phyloP scores from a whole-genome alignment of 306 rosid genomes.

The Abrus precatorius region DNA sequence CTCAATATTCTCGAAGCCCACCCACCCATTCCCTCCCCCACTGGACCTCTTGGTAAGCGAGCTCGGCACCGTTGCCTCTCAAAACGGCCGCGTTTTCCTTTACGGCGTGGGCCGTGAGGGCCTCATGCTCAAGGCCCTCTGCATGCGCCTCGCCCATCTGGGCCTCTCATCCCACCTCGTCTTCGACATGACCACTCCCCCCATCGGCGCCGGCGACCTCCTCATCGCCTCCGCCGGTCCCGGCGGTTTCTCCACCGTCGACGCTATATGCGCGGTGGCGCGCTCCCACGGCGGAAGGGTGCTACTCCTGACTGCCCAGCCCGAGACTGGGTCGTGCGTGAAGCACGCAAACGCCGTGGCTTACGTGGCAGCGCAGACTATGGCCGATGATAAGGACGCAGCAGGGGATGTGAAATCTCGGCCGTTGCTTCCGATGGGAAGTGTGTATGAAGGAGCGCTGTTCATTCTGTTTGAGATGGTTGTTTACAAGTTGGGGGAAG shows the following conservation, averaged over 20 bases:
- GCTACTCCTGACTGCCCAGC: slow-evolving; percentile 85
- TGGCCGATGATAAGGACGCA: slow-evolving; percentile 75
- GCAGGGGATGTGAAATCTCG: slow-evolving; percentile 50
- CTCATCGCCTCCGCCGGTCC: slow-evolving; percentile 90
- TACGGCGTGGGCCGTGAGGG: slow-evolving; percentile 95
- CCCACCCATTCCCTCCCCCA: slow-evolving; percentile 66
- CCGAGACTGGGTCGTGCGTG: slow-evolving; percentile 78
- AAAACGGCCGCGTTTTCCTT: slow-evolving; percentile 69
- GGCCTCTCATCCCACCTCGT: slow-evolving; percentile 82
- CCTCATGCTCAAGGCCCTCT: slow-evolving; percentile 83
- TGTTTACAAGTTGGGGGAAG: slow-evolving; percentile 71
- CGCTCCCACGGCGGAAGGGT: slow-evolving; percentile 74
- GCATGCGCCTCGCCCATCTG: slow-evolving; percentile 86
- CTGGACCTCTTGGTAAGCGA: slow-evolving; percentile 65
- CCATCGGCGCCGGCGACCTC: slow-evolving; percentile 69
- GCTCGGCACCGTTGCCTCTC: slow-evolving; percentile 57
- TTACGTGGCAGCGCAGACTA: slow-evolving; percentile 88
- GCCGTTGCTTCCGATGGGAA: slow-evolving; percentile 93
- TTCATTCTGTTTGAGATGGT: slow-evolving; percentile 96
- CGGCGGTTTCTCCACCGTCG: slow-evolving; percentile 92
- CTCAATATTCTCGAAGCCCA: slow-evolving; percentile 73
- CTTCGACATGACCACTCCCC: slow-evolving; percentile 90
- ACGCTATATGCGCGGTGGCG: slow-evolving; percentile 75
- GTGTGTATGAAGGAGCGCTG: slow-evolving; percentile 89
- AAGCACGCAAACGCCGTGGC: slow-evolving; percentile 70